Evolutionary conservation across 2,329 filamentous ascomycete genomes (phyloP), one percentile per base, ranked within the genome.

Genomic region (Penicillium sclerotiorum): DNA sequence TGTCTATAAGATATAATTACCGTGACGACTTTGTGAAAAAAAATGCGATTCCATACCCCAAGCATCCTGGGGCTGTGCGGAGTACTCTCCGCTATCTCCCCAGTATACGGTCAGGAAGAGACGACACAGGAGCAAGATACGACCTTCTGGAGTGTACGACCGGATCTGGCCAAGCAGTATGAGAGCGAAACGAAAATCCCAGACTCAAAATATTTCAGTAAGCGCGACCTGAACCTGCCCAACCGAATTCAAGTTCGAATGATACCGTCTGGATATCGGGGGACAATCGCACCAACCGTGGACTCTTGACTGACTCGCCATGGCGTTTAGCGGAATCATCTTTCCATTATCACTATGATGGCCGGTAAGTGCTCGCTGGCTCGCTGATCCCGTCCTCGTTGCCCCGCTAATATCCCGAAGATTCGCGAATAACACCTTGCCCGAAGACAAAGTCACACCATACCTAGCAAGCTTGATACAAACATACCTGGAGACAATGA

Each of bases 301-400:
- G 22, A 33, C 25, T 12, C 30, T 28, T 22, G 23, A 48, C 49
- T 56, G 30, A 58, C 36, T 28, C 13, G 33, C n/a, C 17, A n/a
- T 37, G n/a, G 23, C 8, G 8, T 50, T 18, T 48, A 73, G 71
- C 77, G 61, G 77, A 80, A 65, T 75, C 73, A n/a, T n/a, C n/a
- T n/a, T 83, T 83, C 63, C 72, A 80, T 58, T 70, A 73, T 45
- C 80, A 83, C 56, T 82, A 82, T 65, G 80, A 83, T 58, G 80
- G 79, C 50, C 78, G 68, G 68, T 69, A 61, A 44, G 53, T 36
- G 32, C 21, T 18, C 32, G 11, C n/a, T 6, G 18, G 54, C 45
- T 42, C 38, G 35, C 17, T 25, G n/a, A 22, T 22, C 12, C 17
- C 25, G 9, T 18, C 22, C n/a, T 21, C 20, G 21, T 18, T 30